Base-by-base conservation (phyloP, 2,329 filamentous ascomycete genomes). In the Alternaria brassicae region DNA sequence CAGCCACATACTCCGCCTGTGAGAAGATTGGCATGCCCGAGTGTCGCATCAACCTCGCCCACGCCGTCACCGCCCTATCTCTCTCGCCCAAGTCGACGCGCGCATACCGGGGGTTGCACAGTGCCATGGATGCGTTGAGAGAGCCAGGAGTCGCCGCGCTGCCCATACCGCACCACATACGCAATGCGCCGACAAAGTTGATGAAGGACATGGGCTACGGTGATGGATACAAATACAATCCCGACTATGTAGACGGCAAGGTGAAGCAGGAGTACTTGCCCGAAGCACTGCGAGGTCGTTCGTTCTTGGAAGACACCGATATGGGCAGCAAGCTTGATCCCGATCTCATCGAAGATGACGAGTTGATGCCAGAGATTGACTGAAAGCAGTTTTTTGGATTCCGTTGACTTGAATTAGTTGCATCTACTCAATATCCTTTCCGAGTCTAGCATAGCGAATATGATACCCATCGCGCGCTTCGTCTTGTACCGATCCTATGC, bases 11-110 rank as follows among this genome's bases (percentile, higher is more conserved):
- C 77, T 90, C 89, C 1, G 94, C 95, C 0, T 89, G 91, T 1
- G 92, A 98, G 78, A 94, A 95, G 77, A 91, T 99, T 52, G 95
- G 95, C 25, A 91, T 98, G 85, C 95, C 95, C 1, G 95, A 99
- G 79, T 94, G 93, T 17, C 86, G 93, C 8, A 98, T 98, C 70
- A 92, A 94, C 52, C 85, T 99, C 6, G 93, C 91, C 0, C 95
- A 99, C 78, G 91, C 89, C 69, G 86, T 92, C 7, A 90, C 95
- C 0, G 93, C 95, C 0, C 83, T 98, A 48, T 86, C 89, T 4
- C 81, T 92, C 15, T 90, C 93, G 0, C 90, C 89, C 2, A 98
- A 99, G 81, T 94, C 90, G 68, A 97, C 93, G 1, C 83, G 93
- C 34, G 89, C 91, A 3, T 99, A 99, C 75, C 83, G 94, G 27